Percentiles rank a stretch among this genome's conserved stretches.
Conservation (phyloP, 2,329 filamentous ascomycete species). For the Alternaria infectoria region DNA sequence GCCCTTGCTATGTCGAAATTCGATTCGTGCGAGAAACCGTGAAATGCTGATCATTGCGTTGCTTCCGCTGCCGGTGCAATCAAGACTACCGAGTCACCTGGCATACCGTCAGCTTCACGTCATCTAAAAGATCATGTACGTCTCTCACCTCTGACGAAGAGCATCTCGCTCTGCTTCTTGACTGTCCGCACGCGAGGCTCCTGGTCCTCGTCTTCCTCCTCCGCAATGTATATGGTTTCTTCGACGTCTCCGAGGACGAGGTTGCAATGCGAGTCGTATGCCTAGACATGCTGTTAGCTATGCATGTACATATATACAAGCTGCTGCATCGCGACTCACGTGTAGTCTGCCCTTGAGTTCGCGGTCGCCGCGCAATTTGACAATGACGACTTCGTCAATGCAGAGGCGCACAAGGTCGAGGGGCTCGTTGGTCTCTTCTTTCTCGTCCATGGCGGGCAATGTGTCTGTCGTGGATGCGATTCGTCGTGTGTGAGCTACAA, state of each 20-base stretch:
- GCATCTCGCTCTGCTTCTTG: constrained; percentile 97
- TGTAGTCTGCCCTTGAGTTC: constrained; percentile 95
- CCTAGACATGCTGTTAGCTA: constrained; percentile 60
- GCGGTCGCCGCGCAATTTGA: constrained; percentile 93
- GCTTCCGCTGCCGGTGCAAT: constrained; percentile 51
- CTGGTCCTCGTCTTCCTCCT: constrained; percentile 83
- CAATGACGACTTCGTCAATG: constrained; percentile 94
- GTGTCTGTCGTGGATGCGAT: background rate
- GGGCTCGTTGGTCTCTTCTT: constrained; percentile 81
- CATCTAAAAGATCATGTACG: background rate
- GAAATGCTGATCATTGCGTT: constrained; percentile 28
- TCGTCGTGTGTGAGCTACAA: constrained; percentile 16
- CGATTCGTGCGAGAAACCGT: constrained; percentile 11
- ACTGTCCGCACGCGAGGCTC: constrained; percentile 68
- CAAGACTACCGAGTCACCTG: constrained; percentile 59
- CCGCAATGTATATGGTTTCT: constrained; percentile 93
- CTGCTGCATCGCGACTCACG: constrained; percentile 57
- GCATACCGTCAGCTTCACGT: background rate
- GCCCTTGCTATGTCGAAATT: background rate
- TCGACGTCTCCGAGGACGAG: constrained; percentile 94
- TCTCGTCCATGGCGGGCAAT: constrained; percentile 74
- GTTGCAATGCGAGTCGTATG: constrained; percentile 98
- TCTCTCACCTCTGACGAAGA: constrained; percentile 86
- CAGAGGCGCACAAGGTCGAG: constrained; percentile 94
- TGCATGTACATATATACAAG: background rate